phyloP scores from a whole-genome alignment of 192 early-diverging fungal genomes.

The Neocallimastix lanati region DNA sequence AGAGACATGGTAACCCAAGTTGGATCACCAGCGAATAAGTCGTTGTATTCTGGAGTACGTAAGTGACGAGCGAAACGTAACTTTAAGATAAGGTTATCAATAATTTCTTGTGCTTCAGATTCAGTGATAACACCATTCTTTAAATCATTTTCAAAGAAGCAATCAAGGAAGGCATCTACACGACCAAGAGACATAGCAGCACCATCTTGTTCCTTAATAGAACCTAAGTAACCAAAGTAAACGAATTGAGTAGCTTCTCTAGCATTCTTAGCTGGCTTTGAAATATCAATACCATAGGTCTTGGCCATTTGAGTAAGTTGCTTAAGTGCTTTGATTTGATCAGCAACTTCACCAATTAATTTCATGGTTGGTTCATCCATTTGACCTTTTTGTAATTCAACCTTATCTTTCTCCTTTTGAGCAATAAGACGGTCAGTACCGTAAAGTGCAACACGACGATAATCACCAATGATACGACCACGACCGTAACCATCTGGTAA shows the following conservation, averaged over 20 bases:
- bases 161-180: constrained; percentile 7
- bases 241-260: constrained; percentile 3
- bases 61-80: constrained; percentile 6
- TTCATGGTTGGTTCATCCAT: constrained; percentile 3
- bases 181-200: constrained; percentile 8
- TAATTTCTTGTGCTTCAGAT: constrained; percentile 4
- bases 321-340: constrained; percentile 5
- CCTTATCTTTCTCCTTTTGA: constrained; percentile 3
- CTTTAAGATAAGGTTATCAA: constrained; percentile 8
- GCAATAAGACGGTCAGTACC: constrained; percentile 5
- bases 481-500: constrained; percentile 8
- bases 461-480: constrained; percentile 6
- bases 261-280: constrained; percentile 4
- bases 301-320: constrained; percentile 3
- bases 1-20: constrained; percentile 6
- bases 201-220: constrained; percentile 9
- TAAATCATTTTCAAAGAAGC: constrained; percentile 6
- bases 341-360: constrained; percentile 5
- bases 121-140: constrained; percentile 2
- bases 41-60: constrained; percentile 7
- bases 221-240: constrained; percentile 8
- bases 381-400: neutral
- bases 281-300: constrained; percentile 6
- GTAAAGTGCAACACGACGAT: constrained; percentile 8
- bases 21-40: constrained; percentile 6